Evolutionary conservation across 345 rosid genomes (phyloP), one percentile per base, ranked within the genome.

Genomic region (Pugionium dolabratum): DNA sequence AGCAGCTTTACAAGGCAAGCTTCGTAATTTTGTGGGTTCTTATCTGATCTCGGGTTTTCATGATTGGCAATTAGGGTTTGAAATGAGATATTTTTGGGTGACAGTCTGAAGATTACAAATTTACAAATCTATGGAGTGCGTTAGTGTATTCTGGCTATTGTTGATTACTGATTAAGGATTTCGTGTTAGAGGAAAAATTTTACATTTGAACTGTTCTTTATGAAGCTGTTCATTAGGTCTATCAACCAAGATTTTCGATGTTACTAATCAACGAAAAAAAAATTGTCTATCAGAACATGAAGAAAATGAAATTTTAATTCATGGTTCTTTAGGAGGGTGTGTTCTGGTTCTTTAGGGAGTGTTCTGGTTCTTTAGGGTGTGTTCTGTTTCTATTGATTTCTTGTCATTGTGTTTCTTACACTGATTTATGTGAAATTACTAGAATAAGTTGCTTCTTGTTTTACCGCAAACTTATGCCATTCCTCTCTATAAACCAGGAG

Each of bases 1-100:
- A 93, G 81, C 98, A 93, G 67, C 84, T 84, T 59, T 79, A 93
- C 83, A 86, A 93, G 83, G 95, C 87, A 4, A 43, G 28, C 31
- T 41, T 52, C 49, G 18, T 42, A 34, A 46, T 29, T 41, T 47
- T 55, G 45, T 39, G 3, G 45, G 27, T 0, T 48, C 9, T 44
- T 29, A 54, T 9, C 43, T 54, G 47, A 9, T 18, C 18, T 39
- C 18, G 45, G 35, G 9, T 40, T 70, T 40, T 39, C 53, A 34
- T 55, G 59, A 41, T 64, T 72, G 47, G 47, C n/a, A 48, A 49
- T 28, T 71, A 55, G 70, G 48, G 29, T 72, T 65, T 33, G 26
- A 52, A n/a, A 61, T 70, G 27, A 8, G 62, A 51, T 50, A 7
- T 4, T 47, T 41, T 5, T 39, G 36, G 25, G 31, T 33, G 10